Conservation (phyloP, 148 eudicot species). For the Polygonum maritimum region DNA sequence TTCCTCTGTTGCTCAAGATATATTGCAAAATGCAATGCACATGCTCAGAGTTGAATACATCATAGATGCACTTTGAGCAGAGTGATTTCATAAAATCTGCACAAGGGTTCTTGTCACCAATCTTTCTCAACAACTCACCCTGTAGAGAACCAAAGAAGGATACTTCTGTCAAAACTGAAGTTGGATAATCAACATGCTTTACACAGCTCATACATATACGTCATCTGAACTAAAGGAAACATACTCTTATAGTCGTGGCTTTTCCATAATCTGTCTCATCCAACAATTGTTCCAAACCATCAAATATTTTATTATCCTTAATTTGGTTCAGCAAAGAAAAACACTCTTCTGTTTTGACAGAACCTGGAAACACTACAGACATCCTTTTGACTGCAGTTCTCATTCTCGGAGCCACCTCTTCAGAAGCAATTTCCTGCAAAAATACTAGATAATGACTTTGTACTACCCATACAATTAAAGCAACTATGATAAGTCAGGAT, state of each 20-base stretch:
- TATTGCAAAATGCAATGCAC: conserved; percentile 49
- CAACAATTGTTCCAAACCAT: conserved; percentile 37
- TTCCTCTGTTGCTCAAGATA: conserved; percentile 27
- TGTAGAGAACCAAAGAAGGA: conserved; percentile 25
- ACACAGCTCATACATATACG: background rate
- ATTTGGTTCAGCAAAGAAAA: conserved; percentile 37
- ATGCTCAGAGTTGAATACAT: conserved; percentile 63
- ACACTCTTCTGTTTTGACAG: conserved; percentile 56
- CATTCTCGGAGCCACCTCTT: conserved; percentile 38
- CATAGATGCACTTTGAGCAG: conserved; percentile 53
- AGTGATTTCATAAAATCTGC: conserved; percentile 58
- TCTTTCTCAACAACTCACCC: conserved; percentile 48
- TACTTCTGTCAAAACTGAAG: background rate
- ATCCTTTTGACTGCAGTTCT: conserved; percentile 36
- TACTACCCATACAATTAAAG: conserved; percentile 4
- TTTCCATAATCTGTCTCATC: conserved; percentile 32
- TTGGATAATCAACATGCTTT: background rate
- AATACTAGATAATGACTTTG: background rate
- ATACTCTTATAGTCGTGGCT: conserved; percentile 42
- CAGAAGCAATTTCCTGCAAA: conserved; percentile 41
- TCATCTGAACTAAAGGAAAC: background rate
- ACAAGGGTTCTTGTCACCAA: conserved; percentile 44
- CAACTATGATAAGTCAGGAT: background rate
- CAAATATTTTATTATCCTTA: conserved; percentile 36
- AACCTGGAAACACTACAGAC: conserved; percentile 55